Percentiles rank a stretch among this genome's conserved stretches.
These are phyloP conservation scores for Hypoxylon crocopeplum DNA, from an alignment of 495 filamentous ascomycete genomes.

Conservation along the genomic window DNA sequence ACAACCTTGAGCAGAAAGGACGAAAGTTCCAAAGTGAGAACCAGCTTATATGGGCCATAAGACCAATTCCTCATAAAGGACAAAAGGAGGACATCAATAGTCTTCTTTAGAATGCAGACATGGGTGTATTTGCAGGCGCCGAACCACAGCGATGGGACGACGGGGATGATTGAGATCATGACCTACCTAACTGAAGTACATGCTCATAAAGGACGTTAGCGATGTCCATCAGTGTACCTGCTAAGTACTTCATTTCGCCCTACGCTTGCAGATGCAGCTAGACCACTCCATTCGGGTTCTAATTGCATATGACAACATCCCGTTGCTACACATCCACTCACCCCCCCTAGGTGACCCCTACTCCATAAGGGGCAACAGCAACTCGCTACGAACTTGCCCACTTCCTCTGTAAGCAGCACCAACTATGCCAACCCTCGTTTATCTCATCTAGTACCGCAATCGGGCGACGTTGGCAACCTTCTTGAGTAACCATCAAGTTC, in stretches of 20 bases:
- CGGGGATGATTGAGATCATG: constrained; percentile 4
- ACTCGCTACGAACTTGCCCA: constrained; percentile 10
- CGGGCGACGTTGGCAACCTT: constrained; percentile 11
- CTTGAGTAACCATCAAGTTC: constrained; percentile 12
- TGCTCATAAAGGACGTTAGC: constrained; percentile 4
- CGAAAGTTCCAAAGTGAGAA: constrained; percentile 3
- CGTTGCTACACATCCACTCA: constrained; percentile 9
- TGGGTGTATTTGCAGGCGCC: constrained; percentile 14
- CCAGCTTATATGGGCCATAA: neutral
- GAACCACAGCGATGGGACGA: constrained; percentile 23
- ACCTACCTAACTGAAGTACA: constrained; percentile 18
- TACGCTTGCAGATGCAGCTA: constrained; percentile 31
- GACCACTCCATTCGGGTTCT: constrained; percentile 5
- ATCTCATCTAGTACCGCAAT: constrained; percentile 5
- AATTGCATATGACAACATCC: constrained; percentile 27
- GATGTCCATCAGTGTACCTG: constrained; percentile 15
- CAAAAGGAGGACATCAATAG: neutral
- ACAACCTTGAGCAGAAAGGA: neutral
- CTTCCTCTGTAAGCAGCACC: constrained; percentile 14
- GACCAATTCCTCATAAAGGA: constrained; percentile 1
- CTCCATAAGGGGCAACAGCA: neutral
- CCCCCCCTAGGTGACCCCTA: neutral
- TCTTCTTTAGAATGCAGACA: constrained; percentile 18
- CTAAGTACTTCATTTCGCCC: constrained; percentile 18
- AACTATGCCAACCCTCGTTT: constrained; percentile 9